phyloP scores from a whole-genome alignment of 2,329 filamentous ascomycete genomes.

The Emergomyces orientalis region DNA sequence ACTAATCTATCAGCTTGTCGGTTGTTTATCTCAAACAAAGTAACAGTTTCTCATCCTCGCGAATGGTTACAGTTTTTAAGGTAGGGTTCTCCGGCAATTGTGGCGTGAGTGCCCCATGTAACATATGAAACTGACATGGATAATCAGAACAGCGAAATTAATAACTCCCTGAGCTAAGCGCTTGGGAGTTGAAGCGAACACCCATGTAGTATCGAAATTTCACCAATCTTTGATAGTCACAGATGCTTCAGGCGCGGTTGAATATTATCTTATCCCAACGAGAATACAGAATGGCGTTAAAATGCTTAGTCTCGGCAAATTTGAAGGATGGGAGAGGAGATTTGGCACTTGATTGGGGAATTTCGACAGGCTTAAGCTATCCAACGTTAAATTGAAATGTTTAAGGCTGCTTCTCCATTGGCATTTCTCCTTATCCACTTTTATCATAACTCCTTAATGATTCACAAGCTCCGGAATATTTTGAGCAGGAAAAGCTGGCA shows the following conservation, averaged over 20 bases:
- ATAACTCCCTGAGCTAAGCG: background rate
- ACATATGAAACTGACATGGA: background rate
- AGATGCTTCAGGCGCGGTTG: background rate
- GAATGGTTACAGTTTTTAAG: background rate
- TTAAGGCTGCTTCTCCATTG: background rate
- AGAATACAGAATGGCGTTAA: background rate
- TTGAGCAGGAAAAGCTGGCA: background rate
- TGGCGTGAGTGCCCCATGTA: background rate
- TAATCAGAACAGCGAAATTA: background rate
- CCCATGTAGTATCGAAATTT: background rate
- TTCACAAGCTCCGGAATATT: background rate
- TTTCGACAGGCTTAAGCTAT: background rate
- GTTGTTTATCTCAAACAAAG: no score
- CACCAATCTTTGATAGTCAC: background rate
- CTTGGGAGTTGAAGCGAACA: background rate
- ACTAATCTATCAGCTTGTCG: no score
- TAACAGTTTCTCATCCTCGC: background rate
- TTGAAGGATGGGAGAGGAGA: background rate
- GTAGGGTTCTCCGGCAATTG: background rate
- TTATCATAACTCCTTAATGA: background rate
- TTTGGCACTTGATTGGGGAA: background rate
- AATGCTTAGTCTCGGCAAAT: background rate
- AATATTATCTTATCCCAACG: background rate
- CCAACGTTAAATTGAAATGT: no score
- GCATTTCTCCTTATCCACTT: background rate